Conservation (phyloP, 23 red algal genomes). For the Gracilaria caudata region DNA sequence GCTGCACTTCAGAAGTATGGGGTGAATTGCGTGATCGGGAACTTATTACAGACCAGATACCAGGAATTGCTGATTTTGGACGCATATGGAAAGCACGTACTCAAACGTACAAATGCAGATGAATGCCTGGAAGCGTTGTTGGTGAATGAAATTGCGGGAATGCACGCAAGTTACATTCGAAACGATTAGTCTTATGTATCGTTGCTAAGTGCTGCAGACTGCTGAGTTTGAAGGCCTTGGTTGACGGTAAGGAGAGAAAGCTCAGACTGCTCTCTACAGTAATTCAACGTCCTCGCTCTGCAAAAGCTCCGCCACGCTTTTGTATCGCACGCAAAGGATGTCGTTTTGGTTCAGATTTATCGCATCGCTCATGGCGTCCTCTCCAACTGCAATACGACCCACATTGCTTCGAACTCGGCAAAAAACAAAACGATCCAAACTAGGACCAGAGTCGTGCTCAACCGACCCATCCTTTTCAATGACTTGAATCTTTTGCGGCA, state of each 20-base stretch:
- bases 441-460: conserved; percentile 39
- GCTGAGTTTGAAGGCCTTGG: not conserved
- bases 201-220: not conserved
- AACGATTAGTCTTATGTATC: not conserved
- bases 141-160: conserved; percentile 4
- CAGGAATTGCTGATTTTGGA: conserved; percentile 40
- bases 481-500: conserved; percentile 57
- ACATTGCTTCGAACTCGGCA: conserved; percentile 47
- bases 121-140: not conserved
- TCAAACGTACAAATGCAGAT: not conserved
- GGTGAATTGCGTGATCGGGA: conserved; percentile 84
- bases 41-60: conserved; percentile 76
- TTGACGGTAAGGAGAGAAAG: not conserved
- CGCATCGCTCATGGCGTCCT: conserved; percentile 41
- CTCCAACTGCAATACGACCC: conserved; percentile 49
- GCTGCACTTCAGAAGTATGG: conserved; percentile 47
- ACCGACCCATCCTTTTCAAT: conserved; percentile 64
- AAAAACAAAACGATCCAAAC: conserved; percentile 64
- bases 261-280: not conserved
- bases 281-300: conserved; percentile 41
- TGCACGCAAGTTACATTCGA: not conserved
- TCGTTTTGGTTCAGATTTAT: conserved; percentile 52
- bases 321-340: conserved; percentile 65
- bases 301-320: conserved; percentile 39
- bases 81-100: not conserved